These are phyloP conservation scores for Porphyrellus sp. DNA, from an alignment of 1,284 basidiomycete species.

Conservation along the genomic window DNA sequence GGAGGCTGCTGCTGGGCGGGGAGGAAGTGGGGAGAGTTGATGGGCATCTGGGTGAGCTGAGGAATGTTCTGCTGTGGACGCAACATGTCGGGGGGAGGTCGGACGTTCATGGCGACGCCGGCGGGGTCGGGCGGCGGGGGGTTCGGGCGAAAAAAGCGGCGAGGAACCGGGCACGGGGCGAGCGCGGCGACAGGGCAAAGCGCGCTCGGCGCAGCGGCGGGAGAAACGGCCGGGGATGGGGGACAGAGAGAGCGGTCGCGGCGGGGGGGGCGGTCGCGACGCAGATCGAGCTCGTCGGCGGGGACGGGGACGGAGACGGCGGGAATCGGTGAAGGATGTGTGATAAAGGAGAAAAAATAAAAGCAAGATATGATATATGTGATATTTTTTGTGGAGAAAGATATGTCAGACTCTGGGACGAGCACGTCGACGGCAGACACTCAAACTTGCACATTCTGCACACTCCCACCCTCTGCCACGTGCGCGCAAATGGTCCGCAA, in stretches of 20 bases:
- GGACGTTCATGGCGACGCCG: constrained; percentile 36
- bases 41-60: constrained; percentile 41
- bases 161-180: background rate
- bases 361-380: constrained; percentile 31
- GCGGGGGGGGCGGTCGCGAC: constrained; percentile 19
- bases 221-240: background rate
- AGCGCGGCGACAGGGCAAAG: constrained; percentile 4
- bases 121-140: constrained; percentile 10
- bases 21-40: constrained; percentile 39
- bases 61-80: constrained; percentile 41
- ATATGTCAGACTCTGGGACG: constrained; percentile 32
- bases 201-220: constrained; percentile 7
- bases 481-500: constrained; percentile 68
- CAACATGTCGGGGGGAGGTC: constrained; percentile 42
- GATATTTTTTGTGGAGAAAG: constrained; percentile 30
- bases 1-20: constrained; percentile 36
- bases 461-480: constrained; percentile 33
- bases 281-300: constrained; percentile 18
- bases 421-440: constrained; percentile 33
- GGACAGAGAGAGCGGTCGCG: constrained; percentile 6
- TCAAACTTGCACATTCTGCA: constrained; percentile 22
- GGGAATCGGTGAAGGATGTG: constrained; percentile 25
- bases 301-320: background rate
- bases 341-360: constrained; percentile 24
- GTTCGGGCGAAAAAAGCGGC: constrained; percentile 12